Base-by-base conservation (phyloP, 2,329 filamentous ascomycete genomes). In the Aaosphaeria arxii region DNA sequence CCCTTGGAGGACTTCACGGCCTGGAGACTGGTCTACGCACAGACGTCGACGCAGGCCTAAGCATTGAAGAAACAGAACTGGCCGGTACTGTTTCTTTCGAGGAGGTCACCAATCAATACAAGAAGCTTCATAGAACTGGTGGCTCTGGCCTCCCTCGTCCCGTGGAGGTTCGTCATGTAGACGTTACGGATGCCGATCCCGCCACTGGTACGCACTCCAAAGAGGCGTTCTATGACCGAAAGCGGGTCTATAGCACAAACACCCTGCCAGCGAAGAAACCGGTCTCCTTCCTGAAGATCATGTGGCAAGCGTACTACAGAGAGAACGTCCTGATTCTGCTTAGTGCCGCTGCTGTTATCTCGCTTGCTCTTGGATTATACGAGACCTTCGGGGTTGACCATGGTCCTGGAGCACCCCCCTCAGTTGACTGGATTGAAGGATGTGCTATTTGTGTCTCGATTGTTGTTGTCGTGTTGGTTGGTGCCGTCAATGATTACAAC, bases 321-420 rank as follows among this genome's bases (percentile, higher is more conserved):
- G 87, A 89, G 68, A 87, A 86, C 54, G 83, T 89, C 33, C 78
- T 90, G 36, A 85, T 89, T 36, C 71, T 89, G 5, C 71, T 89
- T 50, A 86, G 85, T 0, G 76, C 83, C 33, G 86, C 86, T 7
- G 87, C 86, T 1, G 73, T 84, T 7, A 77, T 89, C 7, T 89
- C 86, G 0, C 70, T 89, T 6, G 83, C 82, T 6, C 73, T 90
- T 7, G 86, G 87, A 7, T 72, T 90, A 2, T 90, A 89, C 58
- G 80, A 87, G 63, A 82, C 83, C 0, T 75, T 85, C 11, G 77
- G 78, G 17, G 57, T 74, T 51, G 46, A 74, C 42, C 73, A 74
- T 42, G 57, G 58, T 2, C 70, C 72, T 4, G 73, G 70, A 3
- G 63, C 70, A 1, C 73, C 77, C 2, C 73, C 48, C 50, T 67